Conservation (phyloP, 1,284 basidiomycete genomes). For the Melampsora abietis-canadensis region DNA sequence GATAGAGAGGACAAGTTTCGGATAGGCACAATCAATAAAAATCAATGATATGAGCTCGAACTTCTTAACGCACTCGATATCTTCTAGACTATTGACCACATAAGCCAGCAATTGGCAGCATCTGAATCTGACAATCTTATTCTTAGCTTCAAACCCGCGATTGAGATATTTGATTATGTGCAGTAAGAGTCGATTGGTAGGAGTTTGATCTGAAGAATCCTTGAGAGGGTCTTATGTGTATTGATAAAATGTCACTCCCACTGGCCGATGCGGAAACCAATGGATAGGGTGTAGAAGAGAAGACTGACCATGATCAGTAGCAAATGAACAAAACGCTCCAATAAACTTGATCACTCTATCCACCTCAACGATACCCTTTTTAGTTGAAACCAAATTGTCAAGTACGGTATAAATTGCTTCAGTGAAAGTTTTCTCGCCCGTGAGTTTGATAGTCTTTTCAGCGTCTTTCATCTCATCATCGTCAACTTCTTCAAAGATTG, state of each 20-base stretch:
- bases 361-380: slow-evolving; percentile 76
- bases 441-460: slow-evolving; percentile 57
- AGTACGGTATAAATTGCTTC: slow-evolving; percentile 62
- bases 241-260: no score
- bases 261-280: slow-evolving; percentile 7
- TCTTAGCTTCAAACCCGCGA: slow-evolving; percentile 79
- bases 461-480: slow-evolving; percentile 54
- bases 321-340: slow-evolving; percentile 73
- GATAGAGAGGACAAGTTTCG: slow-evolving; percentile 16
- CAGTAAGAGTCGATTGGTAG: slow-evolving; percentile 38
- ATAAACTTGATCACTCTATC: slow-evolving; percentile 83
- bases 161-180: slow-evolving; percentile 72
- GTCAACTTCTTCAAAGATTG: slow-evolving; percentile 60
- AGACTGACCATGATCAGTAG: slow-evolving; percentile 69
- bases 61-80: slow-evolving; percentile 68
- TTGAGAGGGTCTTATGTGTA: slow-evolving; percentile 16
- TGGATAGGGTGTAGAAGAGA: neutral
- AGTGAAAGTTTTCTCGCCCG: slow-evolving; percentile 73
- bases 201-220: slow-evolving; percentile 43
- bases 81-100: slow-evolving; percentile 73
- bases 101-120: slow-evolving; percentile 74
- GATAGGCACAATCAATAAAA: neutral
- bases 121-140: slow-evolving; percentile 80
- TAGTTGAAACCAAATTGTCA: slow-evolving; percentile 62
- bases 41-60: slow-evolving; percentile 3